phyloP scores from a whole-genome alignment of 108 stramenopile genomes.

The Thalassiosira profunda region DNA sequence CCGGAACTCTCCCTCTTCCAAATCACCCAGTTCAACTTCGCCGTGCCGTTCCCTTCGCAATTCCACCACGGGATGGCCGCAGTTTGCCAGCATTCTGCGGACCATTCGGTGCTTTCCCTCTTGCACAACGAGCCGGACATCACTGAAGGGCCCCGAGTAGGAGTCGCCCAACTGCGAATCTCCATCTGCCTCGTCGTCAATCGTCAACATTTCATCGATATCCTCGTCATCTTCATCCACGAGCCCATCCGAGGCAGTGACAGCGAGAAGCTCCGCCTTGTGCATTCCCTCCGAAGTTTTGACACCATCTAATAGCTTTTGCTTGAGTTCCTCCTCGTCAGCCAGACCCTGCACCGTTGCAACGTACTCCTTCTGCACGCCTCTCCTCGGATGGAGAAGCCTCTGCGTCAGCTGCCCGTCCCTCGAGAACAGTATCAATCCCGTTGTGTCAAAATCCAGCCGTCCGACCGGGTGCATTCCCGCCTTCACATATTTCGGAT shows the following conservation, averaged over 20 bases:
- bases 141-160: conserved; percentile 57
- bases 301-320: conserved; percentile 66
- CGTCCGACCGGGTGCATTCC: conserved; percentile 89
- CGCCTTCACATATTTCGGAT: conserved; percentile 38
- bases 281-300: conserved; percentile 70
- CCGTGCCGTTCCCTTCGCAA: conserved; percentile 76
- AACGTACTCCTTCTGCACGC: conserved; percentile 85
- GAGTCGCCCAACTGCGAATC: too few relatives aligned
- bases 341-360: conserved; percentile 74
- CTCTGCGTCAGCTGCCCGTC: conserved; percentile 78
- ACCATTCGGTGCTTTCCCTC: conserved; percentile 94
- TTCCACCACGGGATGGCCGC: conserved; percentile 78
- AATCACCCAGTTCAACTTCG: conserved; percentile 50
- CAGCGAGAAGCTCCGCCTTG: conserved; percentile 55
- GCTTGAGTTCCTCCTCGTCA: conserved; percentile 46
- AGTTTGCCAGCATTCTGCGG: conserved; percentile 82
- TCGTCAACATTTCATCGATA: conserved; percentile 24
- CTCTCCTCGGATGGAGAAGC: conserved; percentile 76
- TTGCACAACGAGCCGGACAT: conserved; percentile 70
- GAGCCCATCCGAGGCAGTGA: conserved; percentile 26
- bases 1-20: conserved; percentile 63
- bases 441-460: conserved; percentile 88
- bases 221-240: not conserved
- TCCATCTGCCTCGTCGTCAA: conserved; percentile 36
- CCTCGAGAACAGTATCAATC: conserved; percentile 80